Percentiles rank a stretch among this genome's conserved stretches.
phyloP scores from a whole-genome alignment of 2,329 filamentous ascomycete species.

The Aspergillus ochraceoroseus region DNA sequence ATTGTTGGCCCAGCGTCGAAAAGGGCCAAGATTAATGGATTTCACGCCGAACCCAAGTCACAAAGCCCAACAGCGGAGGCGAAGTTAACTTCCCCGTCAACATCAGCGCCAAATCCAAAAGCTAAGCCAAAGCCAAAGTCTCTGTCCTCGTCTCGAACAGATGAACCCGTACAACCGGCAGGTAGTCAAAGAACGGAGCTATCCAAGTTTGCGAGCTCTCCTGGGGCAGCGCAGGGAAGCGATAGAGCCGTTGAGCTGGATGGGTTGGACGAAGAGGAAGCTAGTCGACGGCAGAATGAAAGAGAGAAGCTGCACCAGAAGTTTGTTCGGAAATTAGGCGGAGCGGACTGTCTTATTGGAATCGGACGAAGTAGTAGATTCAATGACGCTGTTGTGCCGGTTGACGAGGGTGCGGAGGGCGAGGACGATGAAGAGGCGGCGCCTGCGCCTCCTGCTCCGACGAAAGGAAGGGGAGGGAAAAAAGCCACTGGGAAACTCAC shows the following conservation, averaged over 20 bases:
- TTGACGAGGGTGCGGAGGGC: slow-evolving; percentile 56
- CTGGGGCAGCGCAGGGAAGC: slow-evolving; percentile 37
- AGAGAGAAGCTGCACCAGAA: slow-evolving; percentile 72
- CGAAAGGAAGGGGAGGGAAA: slow-evolving; percentile 53
- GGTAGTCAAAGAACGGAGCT: slow-evolving; percentile 52
- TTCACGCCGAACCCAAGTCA: slow-evolving; percentile 10
- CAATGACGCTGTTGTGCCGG: slow-evolving; percentile 50
- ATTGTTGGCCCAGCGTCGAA: slow-evolving; percentile 42
- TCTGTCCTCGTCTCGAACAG: background rate
- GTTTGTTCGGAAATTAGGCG: slow-evolving; percentile 86
- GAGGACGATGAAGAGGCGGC: slow-evolving; percentile 51
- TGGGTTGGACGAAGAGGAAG: slow-evolving; percentile 42
- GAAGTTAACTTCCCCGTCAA: too few relatives aligned
- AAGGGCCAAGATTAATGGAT: slow-evolving; percentile 33
- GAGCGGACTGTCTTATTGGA: slow-evolving; percentile 71
- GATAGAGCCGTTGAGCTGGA: slow-evolving; percentile 32
- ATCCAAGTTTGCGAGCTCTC: slow-evolving; percentile 55
- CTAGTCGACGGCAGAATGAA: slow-evolving; percentile 51
- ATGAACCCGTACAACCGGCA: slow-evolving; percentile 31
- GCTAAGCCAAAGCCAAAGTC: too few relatives aligned
- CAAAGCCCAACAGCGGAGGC: too few relatives aligned
- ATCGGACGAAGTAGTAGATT: slow-evolving; percentile 58
- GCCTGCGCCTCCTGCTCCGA: slow-evolving; percentile 42
- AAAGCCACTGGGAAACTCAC: slow-evolving; percentile 81
- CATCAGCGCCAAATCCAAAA: too few relatives aligned